Percentiles rank a stretch among this genome's conserved stretches.
Conservation (phyloP, 495 filamentous ascomycete species). For the Umbilicaria muhlenbergii region DNA sequence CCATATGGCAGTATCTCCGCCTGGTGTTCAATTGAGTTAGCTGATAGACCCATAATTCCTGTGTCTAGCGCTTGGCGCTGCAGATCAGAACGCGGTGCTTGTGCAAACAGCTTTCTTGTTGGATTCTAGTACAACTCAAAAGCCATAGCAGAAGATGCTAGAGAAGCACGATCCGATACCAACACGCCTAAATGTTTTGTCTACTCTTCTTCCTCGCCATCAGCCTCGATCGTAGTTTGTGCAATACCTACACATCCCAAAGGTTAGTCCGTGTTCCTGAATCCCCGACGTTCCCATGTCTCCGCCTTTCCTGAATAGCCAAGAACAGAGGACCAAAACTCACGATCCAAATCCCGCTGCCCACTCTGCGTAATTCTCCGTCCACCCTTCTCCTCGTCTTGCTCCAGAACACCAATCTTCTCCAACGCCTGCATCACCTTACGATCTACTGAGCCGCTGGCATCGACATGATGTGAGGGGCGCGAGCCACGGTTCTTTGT, state of each 20-base stretch:
- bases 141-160: no score
- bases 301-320: neutral
- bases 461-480: slow-evolving; percentile 90
- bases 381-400: slow-evolving; percentile 93
- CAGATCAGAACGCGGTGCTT: no score
- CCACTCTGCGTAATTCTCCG: slow-evolving; percentile 91
- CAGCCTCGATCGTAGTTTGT: slow-evolving; percentile 54
- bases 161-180: no score
- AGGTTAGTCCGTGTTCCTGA: neutral
- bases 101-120: no score
- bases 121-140: no score
- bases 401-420: slow-evolving; percentile 97
- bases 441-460: slow-evolving; percentile 85
- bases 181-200: neutral
- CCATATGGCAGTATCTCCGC: no score
- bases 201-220: slow-evolving; percentile 49
- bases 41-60: no score
- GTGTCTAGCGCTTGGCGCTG: no score
- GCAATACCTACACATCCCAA: slow-evolving; percentile 38
- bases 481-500: slow-evolving; percentile 92
- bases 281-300: neutral
- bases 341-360: slow-evolving; percentile 97
- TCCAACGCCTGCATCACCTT: slow-evolving; percentile 91
- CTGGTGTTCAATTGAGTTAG: no score
- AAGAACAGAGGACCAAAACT: slow-evolving; percentile 3